A percentile compares a stretch with the other conserved stretches of the same genome.
Evolutionary conservation across 1,284 basidiomycete species (phyloP).

Genomic region (Pseudomicrostroma phylloplanum): DNA sequence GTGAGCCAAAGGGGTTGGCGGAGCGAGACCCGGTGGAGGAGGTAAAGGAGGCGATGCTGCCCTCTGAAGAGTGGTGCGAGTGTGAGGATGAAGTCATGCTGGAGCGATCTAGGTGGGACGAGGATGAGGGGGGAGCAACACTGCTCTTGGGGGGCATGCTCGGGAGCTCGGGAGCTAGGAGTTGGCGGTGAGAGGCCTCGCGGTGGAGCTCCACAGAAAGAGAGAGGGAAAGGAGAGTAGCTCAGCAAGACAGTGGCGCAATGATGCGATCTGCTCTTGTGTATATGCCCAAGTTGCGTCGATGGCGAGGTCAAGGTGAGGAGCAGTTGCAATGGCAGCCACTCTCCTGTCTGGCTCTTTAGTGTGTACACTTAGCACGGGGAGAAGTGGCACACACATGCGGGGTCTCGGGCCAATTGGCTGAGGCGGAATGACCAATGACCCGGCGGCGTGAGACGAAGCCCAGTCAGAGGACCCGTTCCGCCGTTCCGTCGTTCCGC

Average conservation of each 20-base stretch:
- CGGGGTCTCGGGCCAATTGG: no score
- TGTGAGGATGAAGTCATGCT: not conserved
- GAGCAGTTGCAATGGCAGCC: not conserved
- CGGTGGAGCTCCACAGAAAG: not conserved
- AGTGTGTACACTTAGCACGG: no score
- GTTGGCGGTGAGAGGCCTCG: not conserved
- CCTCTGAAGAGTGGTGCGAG: not conserved
- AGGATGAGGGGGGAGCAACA: not conserved
- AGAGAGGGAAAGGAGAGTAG: not conserved
- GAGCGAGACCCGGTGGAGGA: not conserved
- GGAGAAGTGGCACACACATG: no score
- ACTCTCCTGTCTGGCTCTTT: no score
- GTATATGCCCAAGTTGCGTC: not conserved
- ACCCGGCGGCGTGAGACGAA: no score
- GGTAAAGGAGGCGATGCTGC: not conserved
- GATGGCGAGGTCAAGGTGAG: not conserved
- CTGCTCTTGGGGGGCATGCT: not conserved
- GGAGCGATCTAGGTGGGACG: not conserved
- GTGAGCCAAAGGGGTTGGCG: not conserved
- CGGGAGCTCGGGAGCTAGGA: no score
- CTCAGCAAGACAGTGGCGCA: not conserved
- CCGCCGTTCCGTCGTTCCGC: no score
- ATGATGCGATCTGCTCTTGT: not conserved
- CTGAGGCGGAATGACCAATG: no score
- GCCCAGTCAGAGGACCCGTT: no score